Conservation (phyloP, 805 yeast species). For the Teunomyces funiuensis region DNA sequence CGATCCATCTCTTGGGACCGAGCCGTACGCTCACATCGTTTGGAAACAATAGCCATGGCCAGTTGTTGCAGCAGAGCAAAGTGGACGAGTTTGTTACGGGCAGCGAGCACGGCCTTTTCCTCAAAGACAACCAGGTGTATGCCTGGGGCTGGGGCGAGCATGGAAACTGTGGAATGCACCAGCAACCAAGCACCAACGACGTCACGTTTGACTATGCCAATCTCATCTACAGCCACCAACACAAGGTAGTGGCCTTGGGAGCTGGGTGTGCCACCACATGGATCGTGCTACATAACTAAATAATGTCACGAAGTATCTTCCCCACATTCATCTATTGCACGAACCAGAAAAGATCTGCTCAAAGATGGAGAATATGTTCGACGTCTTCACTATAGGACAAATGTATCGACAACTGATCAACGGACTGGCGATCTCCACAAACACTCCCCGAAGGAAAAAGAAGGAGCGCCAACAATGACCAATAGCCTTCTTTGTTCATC, state of each 20-base stretch:
- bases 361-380: conserved; percentile 83
- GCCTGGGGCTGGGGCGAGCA: conserved; percentile 99
- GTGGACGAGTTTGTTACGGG: conserved; percentile 51
- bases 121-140: conserved; percentile 36
- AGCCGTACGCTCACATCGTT: conserved; percentile 37
- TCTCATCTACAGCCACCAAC: conserved; percentile 22
- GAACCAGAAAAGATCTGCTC: conserved; percentile 27
- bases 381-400: conserved; percentile 63
- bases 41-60: conserved; percentile 83
- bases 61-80: conserved; percentile 31
- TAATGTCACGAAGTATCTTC: conserved; percentile 72
- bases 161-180: conserved; percentile 77
- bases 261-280: conserved; percentile 75
- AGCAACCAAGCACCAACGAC: conserved; percentile 13
- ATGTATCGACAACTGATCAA: conserved; percentile 47
- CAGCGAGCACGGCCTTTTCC: conserved; percentile 80
- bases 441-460: conserved; percentile 3
- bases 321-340: conserved; percentile 70
- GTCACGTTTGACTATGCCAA: conserved; percentile 42
- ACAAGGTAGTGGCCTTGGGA: conserved; percentile 32
- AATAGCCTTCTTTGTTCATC: conserved; percentile 19
- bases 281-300: conserved; percentile 35
- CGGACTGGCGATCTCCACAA: conserved; percentile 1
- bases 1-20: conserved; percentile 51
- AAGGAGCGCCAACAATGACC: conserved; percentile 7